Conservation (phyloP, 495 filamentous ascomycete genomes). For the Neurospora pannonica region DNA sequence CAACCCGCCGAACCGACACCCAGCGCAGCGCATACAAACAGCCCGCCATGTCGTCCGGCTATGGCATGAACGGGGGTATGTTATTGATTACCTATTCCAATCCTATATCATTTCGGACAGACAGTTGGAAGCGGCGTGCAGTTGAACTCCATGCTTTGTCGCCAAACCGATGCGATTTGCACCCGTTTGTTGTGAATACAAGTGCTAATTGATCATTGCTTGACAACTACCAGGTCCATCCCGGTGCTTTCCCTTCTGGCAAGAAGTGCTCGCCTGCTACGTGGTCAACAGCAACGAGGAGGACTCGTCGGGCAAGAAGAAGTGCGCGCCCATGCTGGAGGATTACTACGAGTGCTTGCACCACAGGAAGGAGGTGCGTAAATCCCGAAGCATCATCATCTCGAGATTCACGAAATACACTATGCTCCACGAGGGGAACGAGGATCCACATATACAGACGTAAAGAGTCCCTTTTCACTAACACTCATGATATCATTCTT, state of each 20-base stretch:
- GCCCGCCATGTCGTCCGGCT: constrained; percentile 69
- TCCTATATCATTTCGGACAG: background rate
- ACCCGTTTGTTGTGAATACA: background rate
- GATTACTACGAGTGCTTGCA: constrained; percentile 99
- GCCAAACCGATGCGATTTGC: background rate
- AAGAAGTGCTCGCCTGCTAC: constrained; percentile 83
- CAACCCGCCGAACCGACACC: background rate
- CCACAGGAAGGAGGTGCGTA: constrained; percentile 86
- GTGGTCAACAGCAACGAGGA: constrained; percentile 69
- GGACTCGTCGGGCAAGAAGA: constrained; percentile 72
- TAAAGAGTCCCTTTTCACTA: background rate
- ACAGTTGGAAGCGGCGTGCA: background rate
- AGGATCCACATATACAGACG: background rate
- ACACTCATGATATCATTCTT: background rate
- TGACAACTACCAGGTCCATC: constrained; percentile 51
- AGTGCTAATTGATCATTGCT: background rate
- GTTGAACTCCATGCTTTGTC: background rate
- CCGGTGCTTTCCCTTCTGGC: constrained; percentile 99
- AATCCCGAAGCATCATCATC: background rate
- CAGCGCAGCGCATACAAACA: background rate
- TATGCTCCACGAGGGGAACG: background rate
- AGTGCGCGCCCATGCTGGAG: constrained; percentile 80
- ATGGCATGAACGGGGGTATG: constrained; percentile 71
- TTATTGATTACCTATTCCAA: background rate
- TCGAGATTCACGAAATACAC: constrained; percentile 1